Base-by-base conservation (phyloP, 306 rosid species). In the Mucuna pruriens region DNA sequence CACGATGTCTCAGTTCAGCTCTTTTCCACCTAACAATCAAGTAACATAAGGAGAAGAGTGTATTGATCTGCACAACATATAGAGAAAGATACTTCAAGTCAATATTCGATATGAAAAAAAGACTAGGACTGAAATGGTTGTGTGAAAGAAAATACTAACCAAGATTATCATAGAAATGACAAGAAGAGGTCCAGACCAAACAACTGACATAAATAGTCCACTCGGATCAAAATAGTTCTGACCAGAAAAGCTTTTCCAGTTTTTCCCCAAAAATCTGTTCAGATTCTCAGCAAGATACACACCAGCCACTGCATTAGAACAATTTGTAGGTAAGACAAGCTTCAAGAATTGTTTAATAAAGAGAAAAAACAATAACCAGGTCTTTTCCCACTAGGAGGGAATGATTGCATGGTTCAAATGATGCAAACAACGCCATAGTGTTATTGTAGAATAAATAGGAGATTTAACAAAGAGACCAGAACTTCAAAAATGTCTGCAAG, bases 101-200 rank as follows among this genome's bases (percentile, higher is more conserved):
- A 76, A 46, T 61, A 38, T 72, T 71, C 15, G 9, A 74, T 17
- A 34, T 38, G 71, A 48, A 80, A 74, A 57, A 40, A 66, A 15
- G 38, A 67, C 8, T 13, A 44, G 6, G 19, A 76, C 26, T 19
- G 52, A 68, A 23, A 63, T 23, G 39, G 71, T 19, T 40, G 11
- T 10, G 42, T 5, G 19, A 72, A 29, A 52, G 40, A 31, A 29
- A 71, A 71, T 39, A 89, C 99, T 85, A 63, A 91, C 99, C 98
- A 95, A 84, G 75, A 95, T 93, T 86, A 95, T 85, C 84, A 95
- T 88, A 49, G 99, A 91, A 74, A 88, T 85, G 71, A 85, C 81
- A 17, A 95, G 98, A 74, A 95, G 97, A 60, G 99, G 99, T 51
- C 99, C 99, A 31, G 94, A 95, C 99, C 99, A 93, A 48, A 95